Base-by-base conservation (phyloP, 768 basidiomycete species). In the Bullera alba region DNA sequence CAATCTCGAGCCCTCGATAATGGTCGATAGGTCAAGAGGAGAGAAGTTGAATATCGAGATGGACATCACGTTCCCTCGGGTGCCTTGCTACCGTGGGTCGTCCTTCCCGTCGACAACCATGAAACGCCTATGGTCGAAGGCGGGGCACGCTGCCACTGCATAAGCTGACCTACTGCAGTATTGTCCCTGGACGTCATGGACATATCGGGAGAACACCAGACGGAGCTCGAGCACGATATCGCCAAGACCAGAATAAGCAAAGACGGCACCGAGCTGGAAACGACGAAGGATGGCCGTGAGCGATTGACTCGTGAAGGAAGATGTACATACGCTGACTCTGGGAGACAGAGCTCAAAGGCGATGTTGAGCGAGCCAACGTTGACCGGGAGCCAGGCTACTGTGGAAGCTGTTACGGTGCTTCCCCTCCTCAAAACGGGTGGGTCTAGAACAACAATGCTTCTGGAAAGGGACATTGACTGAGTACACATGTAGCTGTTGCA, bases 111-210 rank as follows among this genome's bases (percentile, higher is more conserved):
- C n/a, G n/a, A n/a, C n/a, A n/a, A n/a, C n/a, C n/a, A n/a, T n/a
- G n/a, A n/a, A n/a, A n/a, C n/a, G n/a, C n/a, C n/a, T n/a, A n/a
- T n/a, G n/a, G n/a, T n/a, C n/a, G n/a, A n/a, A n/a, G n/a, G n/a
- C n/a, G n/a, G n/a, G n/a, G n/a, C n/a, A n/a, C n/a, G n/a, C n/a
- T n/a, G n/a, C n/a, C n/a, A 16, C 22, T 49, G 10, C 10, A 15
- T 21, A 28, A 21, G 26, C 49, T 47, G 55, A 54, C 35, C 26
- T 39, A 10, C n/a, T 21, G 25, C 63, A 99, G 93, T 99, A 41
- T 79, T 99, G 47, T 92, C 88, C 69, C 75, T 97, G 46, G 95
- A 99, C 73, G 83, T 97, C 46, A 92, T 96, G 87, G 95, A 99
- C 67, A 95, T 99, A 52, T 88, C 86, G 51, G 95, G 95, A 23